A percentile compares a stretch with the other conserved stretches of the same genome.
Conservation (phyloP, 1,139 yeast species). For the Diutina ranongensis region DNA sequence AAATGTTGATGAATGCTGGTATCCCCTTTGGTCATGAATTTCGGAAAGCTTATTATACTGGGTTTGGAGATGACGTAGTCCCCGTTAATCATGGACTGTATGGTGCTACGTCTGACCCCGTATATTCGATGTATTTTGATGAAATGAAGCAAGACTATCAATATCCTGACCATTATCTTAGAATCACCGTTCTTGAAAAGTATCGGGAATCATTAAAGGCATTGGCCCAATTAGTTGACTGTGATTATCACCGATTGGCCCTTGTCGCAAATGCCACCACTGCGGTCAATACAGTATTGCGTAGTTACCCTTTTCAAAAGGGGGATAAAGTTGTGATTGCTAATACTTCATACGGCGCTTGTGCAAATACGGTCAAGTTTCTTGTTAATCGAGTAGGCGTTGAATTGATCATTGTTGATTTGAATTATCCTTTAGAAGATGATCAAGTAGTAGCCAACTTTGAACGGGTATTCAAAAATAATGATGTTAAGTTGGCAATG, state of each 20-base stretch:
- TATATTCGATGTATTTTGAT: conserved; percentile 18
- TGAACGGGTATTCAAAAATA: conserved; percentile 17
- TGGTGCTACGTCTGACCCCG: conserved; percentile 36
- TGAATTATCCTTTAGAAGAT: conserved; percentile 20
- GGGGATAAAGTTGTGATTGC: conserved; percentile 47
- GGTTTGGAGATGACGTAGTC: conserved; percentile 21
- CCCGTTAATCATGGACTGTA: conserved; percentile 47
- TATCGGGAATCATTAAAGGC: conserved; percentile 21
- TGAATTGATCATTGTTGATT: conserved; percentile 23
- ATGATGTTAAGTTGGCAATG: conserved; percentile 14
- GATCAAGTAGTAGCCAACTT: conserved; percentile 33
- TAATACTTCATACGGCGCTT: conserved; percentile 47
- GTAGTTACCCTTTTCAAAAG: conserved; percentile 39
- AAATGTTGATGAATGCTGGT: neutral
- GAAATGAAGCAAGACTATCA: conserved; percentile 17
- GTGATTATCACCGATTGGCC: conserved; percentile 34
- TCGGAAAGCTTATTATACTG: conserved; percentile 33
- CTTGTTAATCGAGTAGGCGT: conserved; percentile 31
- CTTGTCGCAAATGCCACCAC: conserved; percentile 49
- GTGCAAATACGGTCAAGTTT: conserved; percentile 41
- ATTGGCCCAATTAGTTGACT: conserved; percentile 29
- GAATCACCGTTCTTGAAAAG: conserved; percentile 14
- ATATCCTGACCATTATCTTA: conserved; percentile 32
- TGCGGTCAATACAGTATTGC: conserved; percentile 46
- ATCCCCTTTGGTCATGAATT: conserved; percentile 41